phyloP scores from a whole-genome alignment of 139 green algal species.

The Raphidocelis subcapitata region DNA sequence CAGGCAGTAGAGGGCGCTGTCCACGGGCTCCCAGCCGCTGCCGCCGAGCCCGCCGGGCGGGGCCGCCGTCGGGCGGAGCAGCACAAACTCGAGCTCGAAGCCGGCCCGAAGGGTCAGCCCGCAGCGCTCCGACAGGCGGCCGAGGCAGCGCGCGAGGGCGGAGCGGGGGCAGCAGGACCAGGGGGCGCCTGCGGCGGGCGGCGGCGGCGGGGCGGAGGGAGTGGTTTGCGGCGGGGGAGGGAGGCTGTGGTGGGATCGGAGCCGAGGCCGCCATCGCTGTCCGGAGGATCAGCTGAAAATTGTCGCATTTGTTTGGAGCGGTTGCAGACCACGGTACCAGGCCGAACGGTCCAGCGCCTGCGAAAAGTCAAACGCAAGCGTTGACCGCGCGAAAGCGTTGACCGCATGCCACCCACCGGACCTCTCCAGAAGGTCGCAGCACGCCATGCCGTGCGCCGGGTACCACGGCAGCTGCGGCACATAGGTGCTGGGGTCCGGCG shows the following conservation, averaged over 20 bases:
- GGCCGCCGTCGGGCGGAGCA: too few species aligned
- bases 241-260: neutral
- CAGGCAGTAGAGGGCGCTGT: constrained; percentile 43
- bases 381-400: neutral
- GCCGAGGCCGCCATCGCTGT: neutral
- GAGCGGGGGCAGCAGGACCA: constrained; percentile 47
- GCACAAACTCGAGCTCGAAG: constrained; percentile 59
- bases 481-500: constrained; percentile 24
- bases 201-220: neutral
- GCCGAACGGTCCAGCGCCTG: constrained; percentile 6
- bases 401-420: neutral
- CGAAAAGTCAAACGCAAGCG: neutral
- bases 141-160: constrained; percentile 29
- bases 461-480: constrained; percentile 18
- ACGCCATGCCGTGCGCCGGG: constrained; percentile 10
- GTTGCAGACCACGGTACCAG: neutral
- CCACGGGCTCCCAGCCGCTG: constrained; percentile 24
- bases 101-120: constrained; percentile 31
- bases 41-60: too few species aligned
- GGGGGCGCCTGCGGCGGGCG: constrained; percentile 1
- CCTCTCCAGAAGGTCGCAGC: neutral
- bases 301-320: neutral
- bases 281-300: neutral
- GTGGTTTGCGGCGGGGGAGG: neutral
- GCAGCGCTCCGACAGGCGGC: neutral